Base-by-base conservation (phyloP, 108 stramenopile species). In the Discostella pseudostelligera region DNA sequence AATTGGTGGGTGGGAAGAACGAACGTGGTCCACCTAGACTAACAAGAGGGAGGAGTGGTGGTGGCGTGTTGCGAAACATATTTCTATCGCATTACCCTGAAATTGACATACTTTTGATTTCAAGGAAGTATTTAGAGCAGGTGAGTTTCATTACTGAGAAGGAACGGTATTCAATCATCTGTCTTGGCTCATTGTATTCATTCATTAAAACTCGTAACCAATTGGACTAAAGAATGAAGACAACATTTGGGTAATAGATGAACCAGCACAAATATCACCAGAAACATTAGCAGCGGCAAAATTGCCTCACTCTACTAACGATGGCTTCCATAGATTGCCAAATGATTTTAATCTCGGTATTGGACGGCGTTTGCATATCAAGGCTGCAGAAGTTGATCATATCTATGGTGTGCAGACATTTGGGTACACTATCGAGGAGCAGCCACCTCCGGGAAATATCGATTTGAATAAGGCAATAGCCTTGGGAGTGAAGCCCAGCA, bases 321-420 rank as follows among this genome's bases (percentile, higher is more conserved):
- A 64, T 59, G 72, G 62, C 0, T 70, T 63, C 32, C 32, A 29
- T n/a, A 48, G 68, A 42, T 47, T 70, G 14, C 67, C 69, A 39
- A 74, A 70, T 39, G 66, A 70, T 63, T 39, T 67, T 14, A 67
- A 65, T 22, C 46, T 47, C 4, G 49, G 53, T 9, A 16, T 13
- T 6, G 46, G 35, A 5, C 48, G 72, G 21, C 70, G 78, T 28
- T 29, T 81, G n/a, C 57, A 69, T n/a, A 87, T 93, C 22, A 61
- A 62, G 36, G 92, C 92, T 8, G 92, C 87, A 9, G 87, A 90
- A 70, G 72, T 93, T 12, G 70, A 87, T 56, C 92, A 93, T 72
- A 24, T 86, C 14, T 66, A 69, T 55, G 85, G 87, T 24, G 86
- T 93, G 8, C 87, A 78, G 43, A 88, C 87, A 12, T 90, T 93